These are phyloP conservation scores for Jacaranda copaia DNA, from an alignment of 257 asterid species.

Conservation along the genomic window DNA sequence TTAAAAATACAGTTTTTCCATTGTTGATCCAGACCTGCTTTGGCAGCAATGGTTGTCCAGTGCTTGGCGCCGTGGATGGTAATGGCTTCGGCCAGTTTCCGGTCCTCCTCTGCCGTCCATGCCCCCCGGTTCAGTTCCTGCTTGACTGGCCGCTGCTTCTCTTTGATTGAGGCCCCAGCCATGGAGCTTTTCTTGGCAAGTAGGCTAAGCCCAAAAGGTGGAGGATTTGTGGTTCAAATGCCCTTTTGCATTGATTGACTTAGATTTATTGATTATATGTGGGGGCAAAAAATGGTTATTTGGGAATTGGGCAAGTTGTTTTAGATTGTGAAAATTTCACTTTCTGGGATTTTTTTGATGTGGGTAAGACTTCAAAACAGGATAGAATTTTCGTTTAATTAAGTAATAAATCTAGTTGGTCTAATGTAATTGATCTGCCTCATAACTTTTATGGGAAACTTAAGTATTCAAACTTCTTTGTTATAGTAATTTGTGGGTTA, in stretches of 20 bases:
- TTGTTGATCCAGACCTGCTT: constrained; percentile 48
- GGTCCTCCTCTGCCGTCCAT: constrained; percentile 69
- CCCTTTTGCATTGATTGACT: not conserved
- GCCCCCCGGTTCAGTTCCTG: constrained; percentile 55
- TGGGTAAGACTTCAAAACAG: too few species aligned
- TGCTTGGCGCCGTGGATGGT: constrained; percentile 48
- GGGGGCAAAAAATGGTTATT: too few species aligned
- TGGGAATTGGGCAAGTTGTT: too few species aligned
- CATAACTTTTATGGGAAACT: too few species aligned
- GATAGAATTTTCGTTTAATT: too few species aligned
- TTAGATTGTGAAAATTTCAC: too few species aligned
- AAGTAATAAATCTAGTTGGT: too few species aligned
- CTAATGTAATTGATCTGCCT: too few species aligned
- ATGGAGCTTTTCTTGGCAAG: not conserved
- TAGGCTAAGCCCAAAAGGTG: not conserved
- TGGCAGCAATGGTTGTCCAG: constrained; percentile 56
- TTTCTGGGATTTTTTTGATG: too few species aligned
- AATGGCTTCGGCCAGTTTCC: constrained; percentile 51
- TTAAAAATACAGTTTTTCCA: not conserved
- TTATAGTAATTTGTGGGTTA: too few species aligned
- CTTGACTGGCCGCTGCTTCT: constrained; percentile 28
- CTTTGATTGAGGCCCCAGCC: constrained; percentile 26
- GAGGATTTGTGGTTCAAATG: not conserved
- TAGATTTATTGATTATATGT: not conserved
- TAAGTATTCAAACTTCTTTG: too few species aligned